Evolutionary conservation across 352 stramenopile species (phyloP), one percentile per base, ranked within the genome.

Genomic region (Phytopythium sindhum): DNA sequence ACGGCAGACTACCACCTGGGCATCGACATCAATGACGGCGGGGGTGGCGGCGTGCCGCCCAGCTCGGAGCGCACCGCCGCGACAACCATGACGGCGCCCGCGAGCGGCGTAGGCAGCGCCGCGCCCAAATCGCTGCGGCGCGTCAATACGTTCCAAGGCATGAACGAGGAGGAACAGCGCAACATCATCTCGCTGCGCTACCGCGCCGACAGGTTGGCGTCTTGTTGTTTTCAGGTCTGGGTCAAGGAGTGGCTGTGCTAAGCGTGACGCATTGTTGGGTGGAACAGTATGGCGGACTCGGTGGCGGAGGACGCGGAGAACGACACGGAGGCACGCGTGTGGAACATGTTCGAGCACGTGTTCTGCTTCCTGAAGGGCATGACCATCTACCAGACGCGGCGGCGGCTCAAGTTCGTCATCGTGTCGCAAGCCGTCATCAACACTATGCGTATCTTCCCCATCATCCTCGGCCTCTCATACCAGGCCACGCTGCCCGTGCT

Each of bases 351-450:
- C 61, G 88, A 96, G 72, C 66, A 80, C 51, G 73, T 95, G 33
- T 96, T 96, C 57, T 95, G 86, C 71, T 96, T 96, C 60, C 73
- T 96, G 23, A 94, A 95, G 62, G 80, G 81, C 68, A 92, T 94
- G 81, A 94, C 88, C 35, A 92, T 96, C 66, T 96, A 95, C 78
- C 79, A 94, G 70, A 79, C 75, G 23, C 78, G 88, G 19, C 75
- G 84, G 15, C 77, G 82, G 8, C 77, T 96, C 51, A 92, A 94
- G 75, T 93, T 95, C 64, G 90, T 90, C 39, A 96, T 96, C 60
- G 83, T 96, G 53, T 92, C 83, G 52, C 88, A 96, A 63, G 80
- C 84, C 0, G 66, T 86, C 42, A 86, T 93, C 68, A 93, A 91
- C 66, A 90, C 88, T 47, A 57, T 90, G 52, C 85, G 88, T 65